Evolutionary conservation across 2,329 filamentous ascomycete genomes (phyloP).

Genomic region (Neobulgaria alba): DNA sequence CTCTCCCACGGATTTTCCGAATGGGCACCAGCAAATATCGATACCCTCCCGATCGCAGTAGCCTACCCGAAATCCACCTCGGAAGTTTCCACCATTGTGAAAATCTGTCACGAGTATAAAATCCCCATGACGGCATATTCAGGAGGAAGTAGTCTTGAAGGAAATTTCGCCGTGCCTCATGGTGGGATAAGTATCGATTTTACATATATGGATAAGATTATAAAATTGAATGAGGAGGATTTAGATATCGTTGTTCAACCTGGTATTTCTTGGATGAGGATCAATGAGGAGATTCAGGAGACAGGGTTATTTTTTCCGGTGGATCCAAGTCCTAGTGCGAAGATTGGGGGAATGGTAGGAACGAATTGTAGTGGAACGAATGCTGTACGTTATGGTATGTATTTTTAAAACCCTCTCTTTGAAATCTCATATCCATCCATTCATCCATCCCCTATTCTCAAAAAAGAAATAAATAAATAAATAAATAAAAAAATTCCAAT

Average conservation of each 20-base stretch:
- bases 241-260: conserved; percentile 92
- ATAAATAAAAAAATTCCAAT: too few relatives aligned
- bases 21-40: conserved; percentile 53
- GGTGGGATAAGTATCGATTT: conserved; percentile 88
- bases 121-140: conserved; percentile 70
- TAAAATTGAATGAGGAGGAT: conserved; percentile 73
- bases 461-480: too few relatives aligned
- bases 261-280: conserved; percentile 75
- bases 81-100: conserved; percentile 51
- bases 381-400: conserved; percentile 70
- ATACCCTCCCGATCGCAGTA: conserved; percentile 51
- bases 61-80: conserved; percentile 52
- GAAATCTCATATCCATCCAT: too few relatives aligned
- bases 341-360: conserved; percentile 75
- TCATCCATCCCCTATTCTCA: too few relatives aligned
- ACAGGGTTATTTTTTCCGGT: conserved; percentile 82
- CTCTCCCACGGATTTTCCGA: conserved; percentile 53
- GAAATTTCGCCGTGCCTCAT: conserved; percentile 77
- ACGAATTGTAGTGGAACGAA: conserved; percentile 74
- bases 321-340: conserved; percentile 62
- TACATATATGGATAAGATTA: conserved; percentile 70
- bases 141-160: conserved; percentile 77
- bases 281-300: conserved; percentile 62
- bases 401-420: too few relatives aligned
- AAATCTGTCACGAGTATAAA: conserved; percentile 66